Conservation (phyloP, 768 basidiomycete genomes). For the Lactarius sanguifluus region DNA sequence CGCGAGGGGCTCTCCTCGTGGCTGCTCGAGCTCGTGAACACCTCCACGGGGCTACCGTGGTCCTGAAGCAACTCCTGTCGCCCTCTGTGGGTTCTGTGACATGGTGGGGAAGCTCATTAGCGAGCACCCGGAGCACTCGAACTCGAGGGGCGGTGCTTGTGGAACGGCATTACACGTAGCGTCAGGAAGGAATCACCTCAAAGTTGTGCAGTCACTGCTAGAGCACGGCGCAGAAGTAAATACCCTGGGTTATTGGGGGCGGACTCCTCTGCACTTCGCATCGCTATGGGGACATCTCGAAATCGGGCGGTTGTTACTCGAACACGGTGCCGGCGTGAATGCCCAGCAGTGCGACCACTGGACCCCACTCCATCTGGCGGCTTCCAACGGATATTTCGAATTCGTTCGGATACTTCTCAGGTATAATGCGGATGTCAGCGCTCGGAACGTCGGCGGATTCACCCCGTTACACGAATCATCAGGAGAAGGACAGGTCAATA, state of each 20-base stretch:
- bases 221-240: no score
- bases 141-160: neutral
- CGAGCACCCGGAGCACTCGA: neutral
- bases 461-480: neutral
- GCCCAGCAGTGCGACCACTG: neutral
- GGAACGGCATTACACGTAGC: no score
- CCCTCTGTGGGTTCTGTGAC: neutral
- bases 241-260: no score
- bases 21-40: constrained; percentile 67
- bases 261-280: neutral
- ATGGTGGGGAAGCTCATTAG: neutral
- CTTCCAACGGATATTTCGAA: neutral
- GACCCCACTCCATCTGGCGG: neutral
- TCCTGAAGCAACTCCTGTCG: constrained; percentile 31
- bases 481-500: neutral
- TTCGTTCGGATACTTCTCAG: neutral
- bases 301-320: neutral
- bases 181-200: no score
- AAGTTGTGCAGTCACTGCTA: no score
- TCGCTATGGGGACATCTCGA: neutral
- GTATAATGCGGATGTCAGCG: neutral
- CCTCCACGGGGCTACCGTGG: constrained; percentile 74
- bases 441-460: neutral
- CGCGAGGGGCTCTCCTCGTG: constrained; percentile 56
- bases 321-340: neutral